phyloP scores from a whole-genome alignment of 1,284 basidiomycete genomes.

The Psilocybe mexicana region DNA sequence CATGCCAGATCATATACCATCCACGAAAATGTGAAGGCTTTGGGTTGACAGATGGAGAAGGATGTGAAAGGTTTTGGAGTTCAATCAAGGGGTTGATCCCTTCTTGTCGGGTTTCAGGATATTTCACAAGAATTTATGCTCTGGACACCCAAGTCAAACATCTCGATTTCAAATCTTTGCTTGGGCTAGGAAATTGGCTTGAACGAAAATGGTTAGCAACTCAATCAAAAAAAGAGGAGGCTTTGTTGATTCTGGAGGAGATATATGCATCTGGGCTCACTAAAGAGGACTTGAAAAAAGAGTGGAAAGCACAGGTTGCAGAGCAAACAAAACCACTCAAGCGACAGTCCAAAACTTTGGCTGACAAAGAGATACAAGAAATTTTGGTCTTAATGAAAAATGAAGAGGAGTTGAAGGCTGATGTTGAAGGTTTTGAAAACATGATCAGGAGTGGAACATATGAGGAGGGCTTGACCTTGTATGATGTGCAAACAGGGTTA shows the following conservation, averaged over 20 bases:
- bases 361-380: too few relatives aligned
- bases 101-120: not conserved
- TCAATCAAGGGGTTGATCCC: not conserved
- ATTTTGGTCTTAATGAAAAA: too few relatives aligned
- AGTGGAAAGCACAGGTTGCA: too few relatives aligned
- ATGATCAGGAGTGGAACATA: too few relatives aligned
- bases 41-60: not conserved
- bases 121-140: slow-evolving; percentile 1
- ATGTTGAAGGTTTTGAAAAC: too few relatives aligned
- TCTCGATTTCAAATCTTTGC: not conserved
- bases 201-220: not conserved
- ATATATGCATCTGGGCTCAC: too few relatives aligned
- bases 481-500: too few relatives aligned
- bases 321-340: too few relatives aligned
- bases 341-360: too few relatives aligned
- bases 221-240: not conserved
- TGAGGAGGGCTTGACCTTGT: too few relatives aligned
- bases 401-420: too few relatives aligned
- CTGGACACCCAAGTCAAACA: slow-evolving; percentile 3
- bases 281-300: too few relatives aligned
- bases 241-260: not conserved
- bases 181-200: not conserved
- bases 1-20: slow-evolving; percentile 4
- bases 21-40: slow-evolving; percentile 1
- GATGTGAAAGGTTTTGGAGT: not conserved